Percentiles rank a stretch among this genome's conserved stretches.
phyloP scores from a whole-genome alignment of 257 asterid species.

The Gardenia jasminoides region DNA sequence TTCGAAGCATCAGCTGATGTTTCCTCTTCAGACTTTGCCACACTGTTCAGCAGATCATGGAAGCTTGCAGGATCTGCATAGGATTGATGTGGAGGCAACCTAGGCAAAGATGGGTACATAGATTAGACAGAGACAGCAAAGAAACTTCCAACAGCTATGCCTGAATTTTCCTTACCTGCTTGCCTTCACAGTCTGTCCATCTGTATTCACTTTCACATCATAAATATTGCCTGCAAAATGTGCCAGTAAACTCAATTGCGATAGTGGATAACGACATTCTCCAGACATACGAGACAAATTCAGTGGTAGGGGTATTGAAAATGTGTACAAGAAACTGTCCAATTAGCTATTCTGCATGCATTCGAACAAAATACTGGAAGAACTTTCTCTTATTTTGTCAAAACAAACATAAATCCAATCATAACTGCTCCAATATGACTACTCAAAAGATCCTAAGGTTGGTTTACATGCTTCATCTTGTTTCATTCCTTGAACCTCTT shows the following conservation, averaged over 20 bases:
- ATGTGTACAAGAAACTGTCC: not conserved
- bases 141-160: not conserved
- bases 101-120: constrained; percentile 6
- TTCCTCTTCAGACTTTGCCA: constrained; percentile 35
- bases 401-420: not conserved
- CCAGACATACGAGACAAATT: not conserved
- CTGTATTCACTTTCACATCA: constrained; percentile 74
- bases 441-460: not conserved
- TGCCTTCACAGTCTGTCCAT: constrained; percentile 69
- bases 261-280: not conserved
- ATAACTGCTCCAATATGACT: not conserved
- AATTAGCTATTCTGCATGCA: not conserved
- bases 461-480: not conserved
- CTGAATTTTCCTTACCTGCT: constrained; percentile 49
- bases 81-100: constrained; percentile 67
- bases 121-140: constrained; percentile 11
- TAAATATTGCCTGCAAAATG: constrained; percentile 64
- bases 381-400: not conserved
- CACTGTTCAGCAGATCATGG: constrained; percentile 46
- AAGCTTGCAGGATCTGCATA: constrained; percentile 58
- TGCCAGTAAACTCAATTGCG: constrained; percentile 7
- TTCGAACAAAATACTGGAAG: not conserved
- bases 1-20: constrained; percentile 40
- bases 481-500: not conserved
- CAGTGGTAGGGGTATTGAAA: not conserved